These are phyloP conservation scores for Domatiomyces catenatus DNA, from an alignment of 2,329 filamentous ascomycete genomes.

Conservation along the genomic window DNA sequence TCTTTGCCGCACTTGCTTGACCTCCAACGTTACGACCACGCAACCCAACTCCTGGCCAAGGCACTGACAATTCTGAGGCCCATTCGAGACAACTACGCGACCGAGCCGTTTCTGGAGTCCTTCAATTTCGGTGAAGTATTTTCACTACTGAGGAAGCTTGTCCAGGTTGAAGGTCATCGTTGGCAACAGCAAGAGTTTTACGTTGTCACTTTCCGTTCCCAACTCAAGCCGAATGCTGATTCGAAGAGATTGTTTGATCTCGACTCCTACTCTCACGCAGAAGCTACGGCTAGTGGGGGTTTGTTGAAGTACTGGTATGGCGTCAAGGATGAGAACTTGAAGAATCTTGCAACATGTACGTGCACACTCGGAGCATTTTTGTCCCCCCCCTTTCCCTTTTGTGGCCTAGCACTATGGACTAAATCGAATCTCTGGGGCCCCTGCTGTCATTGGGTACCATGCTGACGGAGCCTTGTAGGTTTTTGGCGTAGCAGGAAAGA, in stretches of 20 bases:
- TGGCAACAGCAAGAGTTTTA: slow-evolving; percentile 59
- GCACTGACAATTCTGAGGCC: slow-evolving; percentile 52
- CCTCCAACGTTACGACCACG: too few species aligned
- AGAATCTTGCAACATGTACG: slow-evolving; percentile 69
- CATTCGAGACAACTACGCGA: slow-evolving; percentile 57
- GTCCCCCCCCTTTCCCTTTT: not conserved
- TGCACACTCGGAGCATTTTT: slow-evolving; percentile 4
- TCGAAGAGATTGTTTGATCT: slow-evolving; percentile 53
- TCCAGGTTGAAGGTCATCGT: slow-evolving; percentile 28
- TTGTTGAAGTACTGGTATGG: slow-evolving; percentile 93
- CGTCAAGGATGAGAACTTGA: slow-evolving; percentile 48
- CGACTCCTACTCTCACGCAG: slow-evolving; percentile 63
- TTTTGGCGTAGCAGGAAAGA: slow-evolving; percentile 45
- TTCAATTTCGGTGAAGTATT: slow-evolving; percentile 66
- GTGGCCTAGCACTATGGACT: not conserved
- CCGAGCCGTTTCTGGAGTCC: slow-evolving; percentile 51
- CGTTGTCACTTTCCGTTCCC: slow-evolving; percentile 69
- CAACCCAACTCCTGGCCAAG: not conserved
- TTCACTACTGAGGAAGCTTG: slow-evolving; percentile 39
- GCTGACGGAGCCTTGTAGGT: slow-evolving; percentile 33
- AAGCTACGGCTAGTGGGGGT: slow-evolving; percentile 67
- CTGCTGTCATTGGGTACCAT: too few species aligned
- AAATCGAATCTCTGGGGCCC: too few species aligned
- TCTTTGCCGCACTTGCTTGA: too few species aligned
- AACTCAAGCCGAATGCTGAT: slow-evolving; percentile 51